Base-by-base conservation (phyloP, 2,329 filamentous ascomycete species). In the Emergomyces pasteurianus region DNA sequence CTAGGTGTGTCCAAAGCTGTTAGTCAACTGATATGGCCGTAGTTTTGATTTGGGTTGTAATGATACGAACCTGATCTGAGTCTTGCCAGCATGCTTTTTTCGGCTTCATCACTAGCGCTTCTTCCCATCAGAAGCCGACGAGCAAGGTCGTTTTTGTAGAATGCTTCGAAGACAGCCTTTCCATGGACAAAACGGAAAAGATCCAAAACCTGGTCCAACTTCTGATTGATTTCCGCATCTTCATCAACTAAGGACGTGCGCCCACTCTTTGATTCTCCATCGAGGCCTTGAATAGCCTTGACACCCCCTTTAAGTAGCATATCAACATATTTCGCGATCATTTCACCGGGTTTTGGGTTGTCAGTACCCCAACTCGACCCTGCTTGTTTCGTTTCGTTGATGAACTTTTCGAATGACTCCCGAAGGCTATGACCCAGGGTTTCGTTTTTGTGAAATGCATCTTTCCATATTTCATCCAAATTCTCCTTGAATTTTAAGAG, bases 121-220 rank as follows among this genome's bases (percentile, higher is more conserved):
- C 92, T 85, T 46, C 87, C 88, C 90, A 97, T 92, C 60, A 99
- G 81, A 49, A 99, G 77, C 54, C 94, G 84, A 18, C 92, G 84
- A 0, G 95, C 92, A 58, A 99, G 81, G 70, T 97, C 94, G 69
- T 94, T 95, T 79, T 99, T 99, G 82, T 99, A 99, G 72, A 99
- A 99, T 0, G 94, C 92, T 72, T 99, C 94, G 65, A 99, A 99
- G 0, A 96, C 89, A 60, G 95, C 92, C 73, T 99, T 99, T 65
- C 94, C 94, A 70, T 97, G 87, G 40, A 99, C 90, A 73, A 97
- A 97, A 5, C 95, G 85, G 81, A 99, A 99, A 4, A 99, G 80
- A 72, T 97, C 92, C 2, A 99, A 79, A 0, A 90, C 92, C 70
- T 95, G 89, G 67, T 99, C 92, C 12, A 99, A 81, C 71, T 97